Base-by-base conservation (phyloP, 371 early-diverging fungal genomes). In the Capillidium heterosporum region DNA sequence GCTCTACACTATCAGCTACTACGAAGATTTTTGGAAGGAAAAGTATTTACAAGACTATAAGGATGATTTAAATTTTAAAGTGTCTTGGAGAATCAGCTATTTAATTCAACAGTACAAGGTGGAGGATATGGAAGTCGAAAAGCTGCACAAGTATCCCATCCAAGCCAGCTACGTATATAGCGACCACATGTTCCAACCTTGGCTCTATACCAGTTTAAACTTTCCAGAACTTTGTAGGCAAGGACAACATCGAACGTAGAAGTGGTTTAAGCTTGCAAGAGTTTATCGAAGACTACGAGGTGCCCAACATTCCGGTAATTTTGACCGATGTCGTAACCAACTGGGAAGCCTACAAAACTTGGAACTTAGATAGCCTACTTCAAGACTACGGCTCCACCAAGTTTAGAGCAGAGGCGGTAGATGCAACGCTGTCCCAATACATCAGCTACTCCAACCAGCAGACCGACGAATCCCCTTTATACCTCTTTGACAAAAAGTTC, bases 401-500 rank as follows among this genome's bases (percentile, higher is more conserved):
- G 0, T 71, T 79, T 63, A 62, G 75, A 11, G 84, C 84, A 2
- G 84, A 83, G 59, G 73, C 76, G 0, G 70, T 80, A 21, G 71
- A 78, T 53, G 63, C 78, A 43, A 64, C 67, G 7, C 64, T 81
- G 42, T 47, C 49, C 11, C 64, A 73, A 29, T 83, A 83, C 57
- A 63, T 65, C 47, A 29, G 59, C 2, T 83, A 83, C 58, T 62
- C 74, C 5, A 29, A 55, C 17, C 55, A 62, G 0, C 65, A 62
- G 10, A 56, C 56, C 39, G 75, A 74, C 42, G 78, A 80, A 59
- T 64, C 75, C 32, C 84, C 81, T 4, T 51, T 83, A 13, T 84
- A 84, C 51, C 58, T 84, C 53, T 84, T 84, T 64, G 84, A 84
- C 65, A 78, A 78, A 61, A 60, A 70, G 31, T 78, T 80, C 63